Percentiles rank a stretch among this genome's conserved stretches.
Evolutionary conservation across 116 monocot genomes (phyloP).

Genomic region (Iris pallida): DNA sequence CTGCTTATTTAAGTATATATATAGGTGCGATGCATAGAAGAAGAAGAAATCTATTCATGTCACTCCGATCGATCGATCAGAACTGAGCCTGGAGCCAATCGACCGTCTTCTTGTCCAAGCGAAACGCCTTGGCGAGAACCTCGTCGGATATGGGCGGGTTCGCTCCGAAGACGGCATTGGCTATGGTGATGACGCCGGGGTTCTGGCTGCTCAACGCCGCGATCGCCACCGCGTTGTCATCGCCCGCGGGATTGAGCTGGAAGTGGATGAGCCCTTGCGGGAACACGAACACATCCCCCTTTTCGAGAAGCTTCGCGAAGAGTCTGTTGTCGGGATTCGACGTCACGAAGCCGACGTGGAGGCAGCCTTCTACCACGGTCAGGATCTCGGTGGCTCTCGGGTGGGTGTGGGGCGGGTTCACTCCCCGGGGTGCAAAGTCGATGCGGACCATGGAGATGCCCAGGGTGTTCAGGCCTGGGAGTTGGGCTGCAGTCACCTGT

Average conservation of each 20-base stretch:
- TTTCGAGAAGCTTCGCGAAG: background rate
- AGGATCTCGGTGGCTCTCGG: constrained; percentile 9
- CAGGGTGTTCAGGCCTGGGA: constrained; percentile 13
- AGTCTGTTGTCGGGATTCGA: background rate
- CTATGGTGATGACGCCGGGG: background rate
- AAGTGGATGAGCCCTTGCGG: constrained; percentile 45
- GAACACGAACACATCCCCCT: background rate
- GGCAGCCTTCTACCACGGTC: background rate
- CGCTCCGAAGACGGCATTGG: constrained; percentile 6
- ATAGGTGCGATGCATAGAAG: too few species aligned
- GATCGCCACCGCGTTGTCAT: constrained; percentile 1
- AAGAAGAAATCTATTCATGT: too few species aligned
- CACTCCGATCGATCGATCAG: too few species aligned
- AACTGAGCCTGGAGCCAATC: too few species aligned
- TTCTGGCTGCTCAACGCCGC: constrained; percentile 1
- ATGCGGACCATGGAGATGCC: constrained; percentile 11
- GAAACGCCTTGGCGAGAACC: background rate
- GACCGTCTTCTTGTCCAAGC: background rate
- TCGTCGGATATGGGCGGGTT: background rate
- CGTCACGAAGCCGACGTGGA: constrained; percentile 6
- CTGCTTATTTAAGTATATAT: too few species aligned
- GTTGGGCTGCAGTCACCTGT: background rate
- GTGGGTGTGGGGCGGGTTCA: constrained; percentile 13
- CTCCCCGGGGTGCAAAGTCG: constrained; percentile 10
- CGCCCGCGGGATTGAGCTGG: constrained; percentile 30